Percentiles rank a stretch among this genome's conserved stretches.
Conservation (phyloP, 2,329 filamentous ascomycete genomes). For the Rasamsonia emersonii region DNA sequence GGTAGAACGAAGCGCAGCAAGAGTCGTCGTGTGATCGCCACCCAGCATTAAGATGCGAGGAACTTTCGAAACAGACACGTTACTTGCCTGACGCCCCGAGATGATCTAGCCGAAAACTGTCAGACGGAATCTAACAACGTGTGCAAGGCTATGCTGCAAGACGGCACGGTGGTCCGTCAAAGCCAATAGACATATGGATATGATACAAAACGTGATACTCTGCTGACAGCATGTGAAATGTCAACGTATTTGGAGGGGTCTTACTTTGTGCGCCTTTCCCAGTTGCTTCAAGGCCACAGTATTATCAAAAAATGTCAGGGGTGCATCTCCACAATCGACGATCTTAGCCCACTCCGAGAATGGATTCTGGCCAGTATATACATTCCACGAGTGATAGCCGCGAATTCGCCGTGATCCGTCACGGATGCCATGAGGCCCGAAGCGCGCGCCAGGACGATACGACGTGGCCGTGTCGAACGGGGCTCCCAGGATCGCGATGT, state of each 20-base stretch:
- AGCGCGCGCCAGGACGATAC: slow-evolving; percentile 27
- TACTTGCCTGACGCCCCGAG: slow-evolving; percentile 30
- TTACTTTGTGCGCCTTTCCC: slow-evolving; percentile 41
- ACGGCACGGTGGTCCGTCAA: too few relatives aligned
- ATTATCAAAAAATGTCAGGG: slow-evolving; percentile 40
- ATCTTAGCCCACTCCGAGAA: slow-evolving; percentile 39
- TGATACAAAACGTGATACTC: too few relatives aligned
- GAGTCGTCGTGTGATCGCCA: slow-evolving; percentile 44
- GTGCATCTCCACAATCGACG: slow-evolving; percentile 45
- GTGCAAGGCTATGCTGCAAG: too few relatives aligned
- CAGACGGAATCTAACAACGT: too few relatives aligned
- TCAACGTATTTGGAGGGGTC: too few relatives aligned
- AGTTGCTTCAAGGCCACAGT: slow-evolving; percentile 42
- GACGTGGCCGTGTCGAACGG: slow-evolving; percentile 5
- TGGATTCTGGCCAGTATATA: slow-evolving; percentile 37
- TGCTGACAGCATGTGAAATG: slow-evolving; percentile 8
- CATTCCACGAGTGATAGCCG: slow-evolving; percentile 26
- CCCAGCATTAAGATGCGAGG: slow-evolving; percentile 42
- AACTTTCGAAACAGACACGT: slow-evolving; percentile 34
- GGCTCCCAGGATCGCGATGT: slow-evolving; percentile 4
- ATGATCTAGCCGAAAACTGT: slow-evolving; percentile 1
- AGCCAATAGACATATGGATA: too few relatives aligned
- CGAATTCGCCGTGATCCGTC: slow-evolving; percentile 21
- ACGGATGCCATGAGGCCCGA: slow-evolving; percentile 26
- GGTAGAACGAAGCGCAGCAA: slow-evolving; percentile 39